These are phyloP conservation scores for Umbilicaria muhlenbergii DNA, from an alignment of 495 filamentous ascomycete species.

Conservation along the genomic window DNA sequence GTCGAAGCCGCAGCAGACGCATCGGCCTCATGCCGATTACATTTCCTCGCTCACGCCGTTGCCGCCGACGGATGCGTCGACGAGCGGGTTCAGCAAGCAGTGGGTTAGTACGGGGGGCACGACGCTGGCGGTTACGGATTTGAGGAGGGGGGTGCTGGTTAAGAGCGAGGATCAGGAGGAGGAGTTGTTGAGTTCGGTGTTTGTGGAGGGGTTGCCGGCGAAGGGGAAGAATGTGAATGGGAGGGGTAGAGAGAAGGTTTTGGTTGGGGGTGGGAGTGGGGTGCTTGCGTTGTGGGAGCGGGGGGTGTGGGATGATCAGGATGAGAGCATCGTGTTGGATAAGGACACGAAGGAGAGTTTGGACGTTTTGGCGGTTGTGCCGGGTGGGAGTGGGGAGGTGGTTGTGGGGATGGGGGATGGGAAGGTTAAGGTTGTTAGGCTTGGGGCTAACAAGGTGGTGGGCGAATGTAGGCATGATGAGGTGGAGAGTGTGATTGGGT, in stretches of 20 bases:
- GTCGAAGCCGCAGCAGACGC: slow-evolving; percentile 54
- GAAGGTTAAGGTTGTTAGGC: slow-evolving; percentile 33
- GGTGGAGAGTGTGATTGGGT: slow-evolving; percentile 58
- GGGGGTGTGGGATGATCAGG: slow-evolving; percentile 86
- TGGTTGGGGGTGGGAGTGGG: slow-evolving; percentile 66
- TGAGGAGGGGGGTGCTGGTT: slow-evolving; percentile 65
- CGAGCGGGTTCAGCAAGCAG: slow-evolving; percentile 75
- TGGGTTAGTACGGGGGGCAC: slow-evolving; percentile 86
- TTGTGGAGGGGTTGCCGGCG: slow-evolving; percentile 50
- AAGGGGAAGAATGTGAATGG: slow-evolving; percentile 35
- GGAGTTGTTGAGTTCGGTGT: slow-evolving; percentile 65
- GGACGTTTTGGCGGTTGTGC: slow-evolving; percentile 51
- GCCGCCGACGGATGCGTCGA: slow-evolving; percentile 59
- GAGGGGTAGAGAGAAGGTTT: slow-evolving; percentile 45
- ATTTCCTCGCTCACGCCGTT: slow-evolving; percentile 78
- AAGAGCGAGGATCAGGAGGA: slow-evolving; percentile 89
- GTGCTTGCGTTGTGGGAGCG: slow-evolving; percentile 85
- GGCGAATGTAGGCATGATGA: slow-evolving; percentile 62
- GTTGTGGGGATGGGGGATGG: slow-evolving; percentile 45
- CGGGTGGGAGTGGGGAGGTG: slow-evolving; percentile 43
- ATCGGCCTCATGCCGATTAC: slow-evolving; percentile 82
- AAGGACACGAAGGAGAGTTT: slow-evolving; percentile 43
- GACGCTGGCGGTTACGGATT: slow-evolving; percentile 76
- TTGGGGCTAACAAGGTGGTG: slow-evolving; percentile 43
- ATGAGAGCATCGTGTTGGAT: slow-evolving; percentile 66